These are phyloP conservation scores for Eucalyptus leucophloia DNA, from an alignment of 345 rosid genomes.

Conservation along the genomic window DNA sequence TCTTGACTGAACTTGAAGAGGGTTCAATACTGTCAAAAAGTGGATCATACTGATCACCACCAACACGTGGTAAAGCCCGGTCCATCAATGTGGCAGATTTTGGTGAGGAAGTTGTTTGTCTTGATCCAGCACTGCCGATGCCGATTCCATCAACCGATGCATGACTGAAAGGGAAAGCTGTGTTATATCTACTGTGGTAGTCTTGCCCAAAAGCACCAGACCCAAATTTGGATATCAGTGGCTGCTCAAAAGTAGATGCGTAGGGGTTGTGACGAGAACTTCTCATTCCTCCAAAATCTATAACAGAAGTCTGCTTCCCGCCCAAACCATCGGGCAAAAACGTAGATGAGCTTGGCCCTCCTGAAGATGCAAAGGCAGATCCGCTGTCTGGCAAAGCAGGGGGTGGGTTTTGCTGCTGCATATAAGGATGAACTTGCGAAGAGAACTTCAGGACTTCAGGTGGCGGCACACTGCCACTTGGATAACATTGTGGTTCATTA, in stretches of 20 bases:
- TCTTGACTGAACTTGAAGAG: slow-evolving; percentile 20
- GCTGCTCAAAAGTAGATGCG: slow-evolving; percentile 37
- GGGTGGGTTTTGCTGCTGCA: slow-evolving; percentile 16
- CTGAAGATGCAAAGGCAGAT: neutral
- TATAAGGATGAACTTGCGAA: slow-evolving; percentile 16
- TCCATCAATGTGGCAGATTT: slow-evolving; percentile 19
- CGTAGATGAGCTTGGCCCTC: slow-evolving; percentile 3
- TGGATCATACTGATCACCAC: slow-evolving; percentile 74
- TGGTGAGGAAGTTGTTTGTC: slow-evolving; percentile 24
- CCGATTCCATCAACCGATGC: slow-evolving; percentile 16
- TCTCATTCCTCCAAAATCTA: slow-evolving; percentile 15
- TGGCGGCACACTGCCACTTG: slow-evolving; percentile 8
- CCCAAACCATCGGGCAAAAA: slow-evolving; percentile 15
- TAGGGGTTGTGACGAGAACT: slow-evolving; percentile 20
- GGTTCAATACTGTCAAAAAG: slow-evolving; percentile 79
- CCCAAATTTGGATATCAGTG: slow-evolving; percentile 15
- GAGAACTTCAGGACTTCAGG: slow-evolving; percentile 13
- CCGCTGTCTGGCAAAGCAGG: slow-evolving; percentile 2
- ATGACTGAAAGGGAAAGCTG: slow-evolving; percentile 5
- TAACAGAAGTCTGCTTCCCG: slow-evolving; percentile 1
- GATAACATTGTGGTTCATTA: slow-evolving; percentile 8
- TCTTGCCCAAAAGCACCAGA: slow-evolving; percentile 21
- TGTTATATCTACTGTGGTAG: slow-evolving; percentile 1
- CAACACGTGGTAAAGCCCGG: slow-evolving; percentile 13
- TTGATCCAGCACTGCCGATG: slow-evolving; percentile 18